Conservation (phyloP, 1,284 basidiomycete genomes). For the Stygiomarasmius scandens region DNA sequence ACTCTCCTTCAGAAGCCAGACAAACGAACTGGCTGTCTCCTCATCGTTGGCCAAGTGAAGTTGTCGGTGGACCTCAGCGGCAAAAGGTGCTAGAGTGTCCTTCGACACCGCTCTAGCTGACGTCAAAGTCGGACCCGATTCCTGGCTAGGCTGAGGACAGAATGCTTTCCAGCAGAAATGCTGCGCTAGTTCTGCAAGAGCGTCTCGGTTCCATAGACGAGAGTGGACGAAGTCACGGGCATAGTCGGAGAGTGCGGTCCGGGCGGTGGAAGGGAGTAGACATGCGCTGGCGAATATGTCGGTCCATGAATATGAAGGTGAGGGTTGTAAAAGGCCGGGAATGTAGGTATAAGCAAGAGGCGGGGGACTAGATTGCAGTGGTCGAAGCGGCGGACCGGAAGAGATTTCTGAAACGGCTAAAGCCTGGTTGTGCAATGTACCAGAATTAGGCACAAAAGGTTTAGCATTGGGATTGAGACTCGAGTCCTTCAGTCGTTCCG, state of each 20-base stretch:
- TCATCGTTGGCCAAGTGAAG: conserved; percentile 24
- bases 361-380: neutral
- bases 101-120: neutral
- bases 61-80: conserved; percentile 26
- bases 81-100: conserved; percentile 30
- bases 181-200: conserved; percentile 26
- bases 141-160: conserved; percentile 7
- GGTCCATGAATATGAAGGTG: conserved; percentile 4
- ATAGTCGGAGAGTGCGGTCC: conserved; percentile 1
- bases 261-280: neutral
- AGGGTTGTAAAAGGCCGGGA: neutral
- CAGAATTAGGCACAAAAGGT: conserved; percentile 4
- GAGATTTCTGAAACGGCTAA: neutral
- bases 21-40: conserved; percentile 28
- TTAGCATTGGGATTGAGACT: conserved; percentile 12
- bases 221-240: conserved; percentile 16
- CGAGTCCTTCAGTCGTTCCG: neutral
- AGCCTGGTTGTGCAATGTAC: neutral
- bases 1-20: conserved; percentile 29
- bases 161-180: conserved; percentile 28
- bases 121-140: neutral
- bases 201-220: conserved; percentile 21
- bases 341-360: neutral
- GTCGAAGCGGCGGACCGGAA: neutral
- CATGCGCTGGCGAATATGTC: conserved; percentile 6